Evolutionary conservation across 768 basidiomycete genomes (phyloP).

Genomic region (Lactarius psammicola): DNA sequence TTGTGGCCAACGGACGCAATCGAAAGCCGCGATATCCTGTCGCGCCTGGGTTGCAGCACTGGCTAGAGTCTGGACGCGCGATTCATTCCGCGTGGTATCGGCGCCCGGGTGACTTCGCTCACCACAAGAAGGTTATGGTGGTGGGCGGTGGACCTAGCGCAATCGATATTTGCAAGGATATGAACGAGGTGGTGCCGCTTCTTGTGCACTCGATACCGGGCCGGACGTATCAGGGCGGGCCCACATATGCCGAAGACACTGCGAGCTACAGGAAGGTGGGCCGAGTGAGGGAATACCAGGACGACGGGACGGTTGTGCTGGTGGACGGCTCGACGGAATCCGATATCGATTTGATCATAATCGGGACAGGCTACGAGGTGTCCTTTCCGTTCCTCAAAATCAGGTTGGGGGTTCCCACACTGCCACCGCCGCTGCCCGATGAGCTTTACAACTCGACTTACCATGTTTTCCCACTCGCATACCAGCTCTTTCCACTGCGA

Average conservation of each 20-base stretch:
- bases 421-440: constrained; percentile 48
- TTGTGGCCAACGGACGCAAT: constrained; percentile 79
- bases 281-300: constrained; percentile 43
- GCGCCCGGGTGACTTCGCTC: constrained; percentile 40
- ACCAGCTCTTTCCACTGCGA: constrained; percentile 65
- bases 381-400: constrained; percentile 63
- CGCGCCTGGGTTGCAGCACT: constrained; percentile 56
- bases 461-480: constrained; percentile 68
- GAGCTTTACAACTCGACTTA: constrained; percentile 62
- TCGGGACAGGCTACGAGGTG: constrained; percentile 75
- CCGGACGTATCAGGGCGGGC: constrained; percentile 35
- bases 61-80: constrained; percentile 53
- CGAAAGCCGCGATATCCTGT: constrained; percentile 59
- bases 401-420: constrained; percentile 40
- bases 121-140: constrained; percentile 43
- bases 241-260: constrained; percentile 27
- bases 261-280: constrained; percentile 34
- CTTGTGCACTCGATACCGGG: constrained; percentile 57
- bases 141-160: constrained; percentile 62
- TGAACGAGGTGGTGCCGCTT: constrained; percentile 43
- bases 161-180: constrained; percentile 60
- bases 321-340: constrained; percentile 56
- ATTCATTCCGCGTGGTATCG: constrained; percentile 71
- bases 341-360: constrained; percentile 58
- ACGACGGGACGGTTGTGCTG: constrained; percentile 50